These are phyloP conservation scores for Dendrobium huoshanense DNA, from an alignment of 106 monocot species.

Conservation along the genomic window DNA sequence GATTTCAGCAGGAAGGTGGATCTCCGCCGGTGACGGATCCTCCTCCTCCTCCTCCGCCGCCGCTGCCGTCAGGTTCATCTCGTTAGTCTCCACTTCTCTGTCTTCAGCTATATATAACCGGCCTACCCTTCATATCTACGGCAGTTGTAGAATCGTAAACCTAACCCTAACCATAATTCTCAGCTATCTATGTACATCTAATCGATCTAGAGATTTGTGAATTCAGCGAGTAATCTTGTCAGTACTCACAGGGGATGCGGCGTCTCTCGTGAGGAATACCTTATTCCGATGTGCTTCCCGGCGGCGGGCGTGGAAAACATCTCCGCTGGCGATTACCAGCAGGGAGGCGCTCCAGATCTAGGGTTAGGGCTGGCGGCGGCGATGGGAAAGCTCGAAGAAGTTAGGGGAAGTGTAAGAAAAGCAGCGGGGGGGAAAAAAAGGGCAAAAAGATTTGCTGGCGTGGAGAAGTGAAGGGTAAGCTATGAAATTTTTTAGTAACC, in stretches of 20 bases:
- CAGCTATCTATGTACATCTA: background rate
- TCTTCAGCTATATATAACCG: constrained; percentile 6
- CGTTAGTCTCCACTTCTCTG: constrained; percentile 10
- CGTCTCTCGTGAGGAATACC: constrained; percentile 17
- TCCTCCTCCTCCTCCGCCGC: constrained; percentile 10
- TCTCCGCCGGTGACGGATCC: constrained; percentile 16
- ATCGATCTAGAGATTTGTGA: background rate
- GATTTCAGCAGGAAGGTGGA: constrained; percentile 51
- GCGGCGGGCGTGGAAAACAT: constrained; percentile 3
- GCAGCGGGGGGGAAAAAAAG: background rate
- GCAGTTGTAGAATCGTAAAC: background rate
- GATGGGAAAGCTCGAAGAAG: background rate
- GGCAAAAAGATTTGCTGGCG: background rate
- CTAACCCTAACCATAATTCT: constrained; percentile 4
- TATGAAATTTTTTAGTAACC: background rate
- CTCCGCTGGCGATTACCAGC: constrained; percentile 1
- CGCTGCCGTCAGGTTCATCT: constrained; percentile 31
- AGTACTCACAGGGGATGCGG: background rate
- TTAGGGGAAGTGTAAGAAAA: background rate
- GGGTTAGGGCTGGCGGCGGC: constrained; percentile 7
- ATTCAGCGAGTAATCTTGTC: background rate
- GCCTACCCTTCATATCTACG: constrained; percentile 7
- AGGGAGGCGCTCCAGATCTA: constrained; percentile 8
- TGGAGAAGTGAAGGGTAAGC: background rate
- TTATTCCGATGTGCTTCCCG: constrained; percentile 5